Evolutionary conservation across 495 filamentous ascomycete genomes (phyloP).

Genomic region (Aspergillus heteromorphus): DNA sequence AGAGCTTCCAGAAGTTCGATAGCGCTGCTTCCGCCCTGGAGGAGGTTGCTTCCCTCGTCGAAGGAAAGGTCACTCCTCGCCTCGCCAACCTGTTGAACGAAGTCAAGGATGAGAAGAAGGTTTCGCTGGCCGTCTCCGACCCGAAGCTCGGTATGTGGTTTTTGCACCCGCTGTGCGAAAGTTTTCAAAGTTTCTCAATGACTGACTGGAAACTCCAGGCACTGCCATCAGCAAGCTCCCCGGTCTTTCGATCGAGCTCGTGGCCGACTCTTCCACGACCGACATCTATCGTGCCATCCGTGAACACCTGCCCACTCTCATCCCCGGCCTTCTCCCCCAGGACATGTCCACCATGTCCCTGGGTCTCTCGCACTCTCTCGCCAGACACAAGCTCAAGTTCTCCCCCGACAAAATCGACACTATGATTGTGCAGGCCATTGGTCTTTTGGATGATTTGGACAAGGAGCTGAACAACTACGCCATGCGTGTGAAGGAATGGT

Average conservation of each 20-base stretch:
- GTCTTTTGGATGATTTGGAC: conserved; percentile 89
- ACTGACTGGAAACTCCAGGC: conserved; percentile 36
- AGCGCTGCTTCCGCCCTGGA: conserved; percentile 79
- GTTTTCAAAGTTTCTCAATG: not conserved
- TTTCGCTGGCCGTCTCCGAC: conserved; percentile 89
- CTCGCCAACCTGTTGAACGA: conserved; percentile 74
- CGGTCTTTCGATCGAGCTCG: conserved; percentile 71
- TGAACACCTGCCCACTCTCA: conserved; percentile 80
- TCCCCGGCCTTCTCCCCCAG: conserved; percentile 79
- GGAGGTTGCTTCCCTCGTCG: conserved; percentile 79
- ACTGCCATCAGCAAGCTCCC: conserved; percentile 91
- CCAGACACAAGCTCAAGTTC: conserved; percentile 98
- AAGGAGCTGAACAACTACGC: conserved; percentile 98
- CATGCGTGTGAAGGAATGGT: conserved; percentile 99
- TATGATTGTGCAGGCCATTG: conserved; percentile 98
- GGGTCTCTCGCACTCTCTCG: conserved; percentile 93
- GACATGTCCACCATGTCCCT: conserved; percentile 90
- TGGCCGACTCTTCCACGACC: conserved; percentile 79
- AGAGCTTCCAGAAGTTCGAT: conserved; percentile 95
- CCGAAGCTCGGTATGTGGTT: conserved; percentile 75
- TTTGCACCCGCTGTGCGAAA: not conserved
- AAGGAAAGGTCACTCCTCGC: conserved; percentile 94
- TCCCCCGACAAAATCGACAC: conserved; percentile 98
- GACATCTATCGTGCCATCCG: conserved; percentile 93
- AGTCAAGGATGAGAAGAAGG: conserved; percentile 97